Percentiles rank a stretch among this genome's conserved stretches.
Evolutionary conservation across 495 filamentous ascomycete species (phyloP).

Genomic region (Podospora pseudoanserina): DNA sequence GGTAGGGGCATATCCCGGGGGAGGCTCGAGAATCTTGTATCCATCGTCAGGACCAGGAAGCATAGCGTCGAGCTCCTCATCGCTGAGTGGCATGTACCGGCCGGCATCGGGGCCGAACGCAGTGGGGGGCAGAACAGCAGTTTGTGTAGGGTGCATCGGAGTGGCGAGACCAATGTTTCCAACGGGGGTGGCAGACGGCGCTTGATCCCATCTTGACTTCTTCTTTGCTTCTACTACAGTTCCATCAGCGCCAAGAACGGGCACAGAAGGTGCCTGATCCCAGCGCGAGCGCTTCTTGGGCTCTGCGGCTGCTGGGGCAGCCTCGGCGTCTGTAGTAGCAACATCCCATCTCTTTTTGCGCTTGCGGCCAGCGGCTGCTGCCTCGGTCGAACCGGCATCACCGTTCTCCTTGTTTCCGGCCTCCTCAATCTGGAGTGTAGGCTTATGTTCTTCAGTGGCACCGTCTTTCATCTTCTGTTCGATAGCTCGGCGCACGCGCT

Average conservation of each 20-base stretch:
- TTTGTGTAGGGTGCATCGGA: slow-evolving; percentile 78
- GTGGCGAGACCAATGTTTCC: slow-evolving; percentile 79
- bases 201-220: slow-evolving; percentile 83
- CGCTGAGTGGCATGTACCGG: slow-evolving; percentile 74
- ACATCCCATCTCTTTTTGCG: slow-evolving; percentile 95
- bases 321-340: slow-evolving; percentile 48
- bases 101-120: slow-evolving; percentile 77
- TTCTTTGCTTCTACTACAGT: slow-evolving; percentile 58
- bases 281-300: slow-evolving; percentile 78
- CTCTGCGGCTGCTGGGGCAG: slow-evolving; percentile 43
- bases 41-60: slow-evolving; percentile 74
- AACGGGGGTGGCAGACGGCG: slow-evolving; percentile 78
- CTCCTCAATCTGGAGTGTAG: slow-evolving; percentile 59
- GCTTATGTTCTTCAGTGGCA: slow-evolving; percentile 60
- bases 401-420: slow-evolving; percentile 65
- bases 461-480: slow-evolving; percentile 58
- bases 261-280: slow-evolving; percentile 77
- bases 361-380: slow-evolving; percentile 58
- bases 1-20: slow-evolving; percentile 87
- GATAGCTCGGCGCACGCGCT: slow-evolving; percentile 77
- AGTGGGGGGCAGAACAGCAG: slow-evolving; percentile 43
- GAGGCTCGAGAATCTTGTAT: slow-evolving; percentile 89
- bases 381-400: slow-evolving; percentile 63
- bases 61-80: slow-evolving; percentile 92
- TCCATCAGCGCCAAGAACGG: slow-evolving; percentile 47